Evolutionary conservation across 2,329 filamentous ascomycete genomes (phyloP).

Genomic region (Calonectria leucothoes): DNA sequence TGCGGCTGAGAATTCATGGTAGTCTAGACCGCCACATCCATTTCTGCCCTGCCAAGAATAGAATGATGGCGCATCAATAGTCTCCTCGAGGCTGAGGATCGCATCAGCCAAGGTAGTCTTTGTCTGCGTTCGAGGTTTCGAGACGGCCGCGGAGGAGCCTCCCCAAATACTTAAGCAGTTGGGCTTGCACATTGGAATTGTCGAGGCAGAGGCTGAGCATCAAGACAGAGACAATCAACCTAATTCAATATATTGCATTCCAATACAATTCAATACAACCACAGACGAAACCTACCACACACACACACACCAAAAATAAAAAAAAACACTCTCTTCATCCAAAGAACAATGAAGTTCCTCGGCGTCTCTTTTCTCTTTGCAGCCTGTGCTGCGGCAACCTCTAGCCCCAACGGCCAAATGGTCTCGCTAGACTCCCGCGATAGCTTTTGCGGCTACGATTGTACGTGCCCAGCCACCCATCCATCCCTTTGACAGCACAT

Average conservation of each 20-base stretch:
- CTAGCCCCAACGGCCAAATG: background rate
- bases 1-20: background rate
- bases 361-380: background rate
- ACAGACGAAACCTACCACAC: background rate
- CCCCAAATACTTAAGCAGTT: background rate
- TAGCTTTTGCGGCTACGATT: background rate
- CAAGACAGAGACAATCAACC: background rate
- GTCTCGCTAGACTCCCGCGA: background rate
- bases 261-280: too few relatives aligned
- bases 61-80: background rate
- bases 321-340: too few relatives aligned
- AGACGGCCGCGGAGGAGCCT: background rate
- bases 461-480: background rate
- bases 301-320: background rate
- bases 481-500: background rate
- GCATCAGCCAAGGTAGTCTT: background rate
- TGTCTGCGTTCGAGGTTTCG: background rate
- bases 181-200: background rate
- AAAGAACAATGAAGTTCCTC: background rate
- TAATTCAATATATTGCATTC: background rate
- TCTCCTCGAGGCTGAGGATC: background rate
- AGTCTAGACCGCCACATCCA: background rate
- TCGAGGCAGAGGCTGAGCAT: too few relatives aligned
- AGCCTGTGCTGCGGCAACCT: background rate
- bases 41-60: background rate